Base-by-base conservation (phyloP, 768 basidiomycete genomes). In the Termitomyces sp. region DNA sequence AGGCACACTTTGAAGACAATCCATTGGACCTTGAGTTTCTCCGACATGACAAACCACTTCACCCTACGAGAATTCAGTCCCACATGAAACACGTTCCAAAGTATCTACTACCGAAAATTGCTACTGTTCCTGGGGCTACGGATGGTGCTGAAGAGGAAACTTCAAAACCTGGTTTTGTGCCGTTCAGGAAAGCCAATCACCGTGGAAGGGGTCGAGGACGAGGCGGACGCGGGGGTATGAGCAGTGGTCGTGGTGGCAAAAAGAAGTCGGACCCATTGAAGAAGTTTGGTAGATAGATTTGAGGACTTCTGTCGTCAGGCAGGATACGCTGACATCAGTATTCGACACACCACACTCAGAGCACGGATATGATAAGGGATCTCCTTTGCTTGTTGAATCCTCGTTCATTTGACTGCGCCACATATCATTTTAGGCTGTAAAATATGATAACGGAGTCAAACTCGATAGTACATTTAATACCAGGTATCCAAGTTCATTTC, bases 1-100 rank as follows among this genome's bases (percentile, higher is more conserved):
- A 98, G 95, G 93, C 94, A 6, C 96, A 98, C 70, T 98, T 99
- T 59, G 94, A 98, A 65, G 94, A 98, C 65, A 94, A 98, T 66
- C 96, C 96, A 1, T 76, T 91, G 7, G 95, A 98, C 66, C 78
- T 98, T 11, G 92, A 94, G 52, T 97, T 85, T 66, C 75, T 98
- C 42, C 84, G 92, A 2, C 97, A 98, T 70, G 97, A 99, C 71
- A 93, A 94, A 61, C 90, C 95, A 5, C 76, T 98, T 5, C 92
- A 96, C 63, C 94, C 95, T 0, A 87, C 88, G 25, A 80, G 94
- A 43, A 78, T 95, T 11, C 95, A 97, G 66, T 73, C 93, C 1
- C 95, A 98, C 68, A 91, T 98, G 85, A 98, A 96, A 69, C 90
- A 95, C 69, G 85, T 98, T 5, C 97, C 96, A 1, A 88, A 86